Base-by-base conservation (phyloP, 805 yeast genomes). In the Grigorovia yakushimaensis region DNA sequence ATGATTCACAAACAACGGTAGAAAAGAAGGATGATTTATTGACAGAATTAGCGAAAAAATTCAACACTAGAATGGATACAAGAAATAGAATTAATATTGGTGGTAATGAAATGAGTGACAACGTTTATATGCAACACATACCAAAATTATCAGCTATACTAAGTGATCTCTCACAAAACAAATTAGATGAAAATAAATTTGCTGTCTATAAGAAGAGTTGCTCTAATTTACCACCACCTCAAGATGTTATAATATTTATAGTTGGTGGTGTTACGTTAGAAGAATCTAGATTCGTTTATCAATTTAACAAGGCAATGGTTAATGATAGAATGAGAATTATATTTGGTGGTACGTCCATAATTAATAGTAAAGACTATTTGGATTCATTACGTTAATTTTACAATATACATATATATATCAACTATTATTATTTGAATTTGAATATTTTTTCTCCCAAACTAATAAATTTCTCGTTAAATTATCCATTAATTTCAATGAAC, bases 191-290 rank as follows among this genome's bases (percentile, higher is more conserved):
- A 18, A 52, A 80, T 78, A 22, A 70, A 74, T 44, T 45, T n/a
- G 41, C 36, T 3, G 5, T 27, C 27, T 23, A 4, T 18, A 45
- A 11, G 11, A n/a, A 39, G 1, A 20, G 46, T 6, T 45, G 41
- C n/a, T 36, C 21, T 1, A 13, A n/a, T 7, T 41, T n/a, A 6
- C 47, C 54, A 23, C 56, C 46, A 17, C 72, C 76, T 1, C 85
- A 82, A 56, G 89, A 84, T 55, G 69, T 85, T n/a, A 73, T 85
- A 3, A 69, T 85, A 1, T 85, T 80, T 59, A 66, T 84, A 45
- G 78, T 87, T 45, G 98, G 97, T 5, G 98, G 98, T 15, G 83
- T 77, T 2, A 91, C 98, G 1, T 88, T 79, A 61, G 98, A 91
- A 64, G 99, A 93, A 62, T 86, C 95, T 0, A 76, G 96, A 51